Base-by-base conservation (phyloP, 345 rosid genomes). In the Eucalyptus cloeziana region DNA sequence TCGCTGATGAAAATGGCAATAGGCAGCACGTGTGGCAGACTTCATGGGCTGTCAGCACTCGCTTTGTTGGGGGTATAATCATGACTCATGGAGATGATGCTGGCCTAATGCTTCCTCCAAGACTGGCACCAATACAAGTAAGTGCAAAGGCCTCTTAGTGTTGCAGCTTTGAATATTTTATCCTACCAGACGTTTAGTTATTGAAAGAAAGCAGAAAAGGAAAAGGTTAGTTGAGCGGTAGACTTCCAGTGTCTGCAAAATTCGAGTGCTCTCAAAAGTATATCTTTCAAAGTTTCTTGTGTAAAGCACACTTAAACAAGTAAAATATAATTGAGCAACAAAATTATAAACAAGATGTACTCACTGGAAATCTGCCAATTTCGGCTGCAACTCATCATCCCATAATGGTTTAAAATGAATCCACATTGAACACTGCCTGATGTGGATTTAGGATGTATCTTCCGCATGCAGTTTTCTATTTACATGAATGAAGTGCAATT, bases 21-120 rank as follows among this genome's bases (percentile, higher is more conserved):
- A 95, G 99, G 93, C 97, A 96, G 90, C 96, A 95, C 90, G 99
- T 98, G 90, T 96, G 98, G 99, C 99, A 98, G 95, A 98, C 99
- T 90, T 96, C 99, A 91, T 98, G 99, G 99, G 98, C 98, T 88
- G 91, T 98, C 86, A 96, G 99, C 90, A 98, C 99, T 64, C 95
- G 98, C 89, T 98, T 98, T 94, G 95, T 96, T 44, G 99, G 99
- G 87, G 99, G 97, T 83, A 95, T 98, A 90, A 98, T 98, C 90
- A 97, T 97, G 99, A 95, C 97, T 37, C 99, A 96, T 89, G 99
- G 98, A 90, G 99, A 98, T 96, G 99, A 97, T 93, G 87, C 92
- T 86, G 99, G 99, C 45, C 93, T 98, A 85, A 96, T 95, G 96
- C 98, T 96, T 93, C 99, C 99, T 58, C 99, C 99, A 3, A 95